Base-by-base conservation (phyloP, 139 green algal genomes). In the Ettlia oleoabundans region DNA sequence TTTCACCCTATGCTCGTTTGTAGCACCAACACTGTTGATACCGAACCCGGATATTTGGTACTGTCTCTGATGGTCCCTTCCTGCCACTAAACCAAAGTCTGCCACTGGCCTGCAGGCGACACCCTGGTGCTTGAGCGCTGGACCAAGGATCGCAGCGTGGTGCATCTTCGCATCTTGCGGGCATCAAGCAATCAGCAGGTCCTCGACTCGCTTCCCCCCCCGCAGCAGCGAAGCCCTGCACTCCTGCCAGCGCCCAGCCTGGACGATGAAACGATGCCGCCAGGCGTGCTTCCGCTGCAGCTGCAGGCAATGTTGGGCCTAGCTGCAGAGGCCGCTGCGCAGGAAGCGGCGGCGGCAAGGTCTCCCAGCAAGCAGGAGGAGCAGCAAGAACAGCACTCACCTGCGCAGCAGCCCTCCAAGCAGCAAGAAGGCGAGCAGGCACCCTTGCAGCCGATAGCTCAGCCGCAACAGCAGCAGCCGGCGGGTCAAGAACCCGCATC, bases 41-140 rank as follows among this genome's bases (percentile, higher is more conserved):
- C n/a, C n/a, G n/a, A n/a, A n/a, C n/a, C n/a, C n/a, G n/a, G n/a
- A n/a, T n/a, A n/a, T n/a, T n/a, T n/a, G n/a, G n/a, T n/a, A n/a
- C n/a, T n/a, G n/a, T n/a, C n/a, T n/a, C n/a, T n/a, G n/a, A n/a
- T n/a, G n/a, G n/a, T n/a, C n/a, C n/a, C n/a, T n/a, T n/a, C n/a
- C n/a, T n/a, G n/a, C n/a, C n/a, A n/a, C n/a, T n/a, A n/a, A n/a
- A n/a, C n/a, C n/a, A n/a, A n/a, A n/a, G n/a, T n/a, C n/a, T n/a
- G n/a, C 64, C 33, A 3, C 30, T 43, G 24, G 8, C 64, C 30
- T 51, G 65, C 81, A 87, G 84, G 87, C 42, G 81, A 89, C 80
- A 85, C 85, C 0, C 61, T 91, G 0, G 78, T 88, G 37, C 83
- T 91, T 40, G 84, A 91, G 85, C 85, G 87, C 10, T 88, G 87